phyloP scores from a whole-genome alignment of 139 green algal genomes.

The Tetratostichococcus sp. region DNA sequence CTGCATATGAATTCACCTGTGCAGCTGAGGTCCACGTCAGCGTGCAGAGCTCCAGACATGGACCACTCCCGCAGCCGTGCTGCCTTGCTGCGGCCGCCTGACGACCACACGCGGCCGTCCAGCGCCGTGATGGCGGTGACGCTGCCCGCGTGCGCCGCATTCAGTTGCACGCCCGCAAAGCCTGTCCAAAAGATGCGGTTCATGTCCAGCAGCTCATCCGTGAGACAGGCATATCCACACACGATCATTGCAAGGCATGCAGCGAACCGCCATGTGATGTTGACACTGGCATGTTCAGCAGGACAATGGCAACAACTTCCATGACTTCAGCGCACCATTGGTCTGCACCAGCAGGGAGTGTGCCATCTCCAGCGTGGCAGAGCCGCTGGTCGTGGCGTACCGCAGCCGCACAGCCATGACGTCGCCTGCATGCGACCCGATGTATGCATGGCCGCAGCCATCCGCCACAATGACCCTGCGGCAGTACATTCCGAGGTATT shows the following conservation, averaged over 20 bases:
- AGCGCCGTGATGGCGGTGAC: conserved; percentile 26
- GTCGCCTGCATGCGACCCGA: conserved; percentile 26
- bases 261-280: too few relatives aligned
- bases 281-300: too few relatives aligned
- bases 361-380: background rate
- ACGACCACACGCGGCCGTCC: conserved; percentile 30
- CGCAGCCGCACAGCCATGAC: conserved; percentile 16
- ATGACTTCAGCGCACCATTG: background rate
- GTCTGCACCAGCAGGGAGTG: background rate
- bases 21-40: conserved; percentile 13
- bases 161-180: conserved; percentile 2
- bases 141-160: conserved; percentile 31
- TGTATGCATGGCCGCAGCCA: conserved; percentile 24
- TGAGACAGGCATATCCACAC: too few relatives aligned
- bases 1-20: too few relatives aligned
- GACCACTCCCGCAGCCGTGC: conserved; percentile 37
- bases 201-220: background rate
- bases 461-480: conserved; percentile 18
- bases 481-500: background rate
- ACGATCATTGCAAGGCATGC: too few relatives aligned
- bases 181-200: background rate
- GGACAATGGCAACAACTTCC: background rate
- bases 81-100: conserved; percentile 19
- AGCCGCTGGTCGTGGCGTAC: background rate
- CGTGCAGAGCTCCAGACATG: conserved; percentile 4